Evolutionary conservation across 2,329 filamentous ascomycete genomes (phyloP).

Genomic region (Fusarium tanahbumbuense): DNA sequence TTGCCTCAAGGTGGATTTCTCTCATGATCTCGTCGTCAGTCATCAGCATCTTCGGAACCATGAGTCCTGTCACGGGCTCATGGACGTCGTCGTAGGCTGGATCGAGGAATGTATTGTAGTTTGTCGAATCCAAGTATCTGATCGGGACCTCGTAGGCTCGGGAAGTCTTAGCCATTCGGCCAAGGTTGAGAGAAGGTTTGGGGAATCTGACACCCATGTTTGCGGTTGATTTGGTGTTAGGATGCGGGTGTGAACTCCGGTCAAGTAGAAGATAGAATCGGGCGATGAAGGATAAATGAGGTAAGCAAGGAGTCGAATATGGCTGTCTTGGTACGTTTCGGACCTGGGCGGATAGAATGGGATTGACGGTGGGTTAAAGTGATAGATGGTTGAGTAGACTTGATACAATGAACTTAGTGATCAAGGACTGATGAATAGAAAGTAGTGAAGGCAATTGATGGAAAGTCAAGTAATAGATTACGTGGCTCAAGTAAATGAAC

Average conservation of each 20-base stretch:
- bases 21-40: background rate
- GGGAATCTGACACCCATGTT: background rate
- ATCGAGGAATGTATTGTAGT: background rate
- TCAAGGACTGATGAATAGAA: background rate
- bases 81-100: background rate
- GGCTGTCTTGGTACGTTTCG: accelerated
- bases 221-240: background rate
- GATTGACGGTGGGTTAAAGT: background rate
- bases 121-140: too few relatives aligned
- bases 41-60: background rate
- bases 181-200: background rate
- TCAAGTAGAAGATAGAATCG: background rate
- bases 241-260: too few relatives aligned
- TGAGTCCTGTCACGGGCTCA: background rate
- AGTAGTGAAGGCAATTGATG: background rate
- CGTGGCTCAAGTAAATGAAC: background rate
- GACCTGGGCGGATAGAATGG: background rate
- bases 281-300: background rate
- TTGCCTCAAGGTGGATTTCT: background rate
- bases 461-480: too few relatives aligned
- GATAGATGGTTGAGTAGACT: accelerated
- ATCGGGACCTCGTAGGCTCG: background rate
- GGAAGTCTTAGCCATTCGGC: background rate
- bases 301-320: background rate
- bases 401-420: accelerated